Evolutionary conservation across 2,329 filamentous ascomycete species (phyloP), one percentile per base, ranked within the genome.

Genomic region (Diplodia intermedia): DNA sequence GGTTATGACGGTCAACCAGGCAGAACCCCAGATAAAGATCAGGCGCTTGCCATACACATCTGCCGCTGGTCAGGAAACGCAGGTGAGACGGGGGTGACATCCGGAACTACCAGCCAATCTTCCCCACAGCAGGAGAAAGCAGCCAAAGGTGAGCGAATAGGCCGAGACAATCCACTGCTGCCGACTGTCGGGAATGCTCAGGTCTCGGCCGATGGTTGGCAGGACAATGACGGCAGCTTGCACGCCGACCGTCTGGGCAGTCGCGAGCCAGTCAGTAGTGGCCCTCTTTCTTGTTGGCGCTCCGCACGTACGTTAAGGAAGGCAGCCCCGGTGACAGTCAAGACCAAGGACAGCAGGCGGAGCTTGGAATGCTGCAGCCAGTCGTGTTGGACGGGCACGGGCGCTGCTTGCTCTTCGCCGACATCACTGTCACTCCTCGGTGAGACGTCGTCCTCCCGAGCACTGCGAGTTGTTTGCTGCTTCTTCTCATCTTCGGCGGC

Each of bases 51-150:
- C 87, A 69, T 87, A 89, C 65, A 90, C 82, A 50, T 68, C 55
- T 33, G 29, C 8, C 15, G 9, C 8, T 29, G 20, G 56, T 61
- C 23, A 61, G 56, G n/a, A 15, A 40, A 11, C 11, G 36, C 33
- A 61, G n/a, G 33, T n/a, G 23, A 23, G 33, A 47, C 15, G 31
- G 56, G 12, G 20, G 74, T 90, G 2, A 1, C 15, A 0, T 6
- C 12, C 12, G 26, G 6, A 18, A 9, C 20, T 55, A 55, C 52
- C 88, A 57, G 85, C 88, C 31, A 90, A 84, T 43, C 87, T 83
- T 50, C 88, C 88, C 87, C 87, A 90, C 23, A 90, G 81, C 29
- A 90, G 78, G 26, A 90, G 78, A 74, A 90, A 89, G 76, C 88
- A 90, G 62, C 87, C 88, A 71, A 90, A 90, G 0, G 86, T 81